These are phyloP conservation scores for Glycine soja DNA, from an alignment of 306 rosid genomes.

Conservation along the genomic window DNA sequence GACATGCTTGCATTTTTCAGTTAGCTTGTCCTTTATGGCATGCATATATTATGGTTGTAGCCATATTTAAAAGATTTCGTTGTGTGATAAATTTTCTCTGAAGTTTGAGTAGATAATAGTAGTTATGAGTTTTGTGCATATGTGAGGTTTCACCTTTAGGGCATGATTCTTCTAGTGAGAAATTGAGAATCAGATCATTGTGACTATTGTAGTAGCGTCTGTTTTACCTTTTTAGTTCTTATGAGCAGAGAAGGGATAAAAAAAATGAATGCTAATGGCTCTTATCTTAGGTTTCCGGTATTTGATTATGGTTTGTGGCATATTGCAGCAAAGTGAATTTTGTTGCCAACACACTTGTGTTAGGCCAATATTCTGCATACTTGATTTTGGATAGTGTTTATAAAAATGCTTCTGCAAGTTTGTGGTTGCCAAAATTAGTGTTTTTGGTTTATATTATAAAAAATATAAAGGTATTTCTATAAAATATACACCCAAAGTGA, in stretches of 20 bases:
- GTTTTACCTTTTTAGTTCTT: constrained; percentile 12
- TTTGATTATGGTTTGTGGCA: background rate
- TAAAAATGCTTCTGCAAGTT: background rate
- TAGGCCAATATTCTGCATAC: background rate
- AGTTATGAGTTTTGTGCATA: background rate
- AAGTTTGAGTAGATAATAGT: constrained; percentile 2
- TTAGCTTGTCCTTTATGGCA: constrained; percentile 22
- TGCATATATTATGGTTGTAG: constrained; percentile 8
- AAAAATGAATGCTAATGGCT: background rate
- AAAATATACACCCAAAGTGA: background rate
- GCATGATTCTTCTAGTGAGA: background rate
- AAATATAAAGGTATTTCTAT: background rate
- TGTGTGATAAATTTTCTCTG: constrained; percentile 2
- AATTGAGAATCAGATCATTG: background rate
- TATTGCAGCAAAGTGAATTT: background rate
- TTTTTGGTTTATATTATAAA: background rate
- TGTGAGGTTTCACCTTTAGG: background rate
- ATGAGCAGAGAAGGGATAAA: background rate
- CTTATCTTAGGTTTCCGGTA: background rate
- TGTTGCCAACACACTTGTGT: background rate
- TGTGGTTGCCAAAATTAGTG: background rate
- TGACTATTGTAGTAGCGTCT: background rate
- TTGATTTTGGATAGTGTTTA: background rate
- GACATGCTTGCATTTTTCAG: background rate
- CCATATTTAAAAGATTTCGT: constrained; percentile 12